A percentile compares a stretch with the other conserved stretches of the same genome.
Evolutionary conservation across 2,329 filamentous ascomycete species (phyloP).

Genomic region (Gaeumannomyces tritici): DNA sequence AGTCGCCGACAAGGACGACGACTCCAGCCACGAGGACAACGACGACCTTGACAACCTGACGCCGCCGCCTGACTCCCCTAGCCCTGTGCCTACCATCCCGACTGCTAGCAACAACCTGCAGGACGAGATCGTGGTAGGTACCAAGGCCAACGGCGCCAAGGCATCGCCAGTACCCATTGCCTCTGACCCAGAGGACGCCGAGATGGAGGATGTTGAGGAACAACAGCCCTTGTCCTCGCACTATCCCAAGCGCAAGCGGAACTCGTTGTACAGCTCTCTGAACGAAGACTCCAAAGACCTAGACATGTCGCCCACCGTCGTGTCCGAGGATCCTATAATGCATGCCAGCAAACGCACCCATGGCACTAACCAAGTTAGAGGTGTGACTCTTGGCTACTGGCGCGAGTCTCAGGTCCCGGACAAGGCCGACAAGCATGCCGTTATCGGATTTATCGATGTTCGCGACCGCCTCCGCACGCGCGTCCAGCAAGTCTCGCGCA

Average conservation of each 20-base stretch:
- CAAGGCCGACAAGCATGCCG: constrained; percentile 41
- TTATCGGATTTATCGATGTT: constrained; percentile 54
- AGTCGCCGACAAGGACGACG: constrained; percentile 1
- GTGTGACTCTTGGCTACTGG: constrained; percentile 49
- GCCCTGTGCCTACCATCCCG: constrained; percentile 18
- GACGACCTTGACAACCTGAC: constrained; percentile 33
- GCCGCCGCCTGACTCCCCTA: constrained; percentile 25
- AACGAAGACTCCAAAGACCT: constrained; percentile 37
- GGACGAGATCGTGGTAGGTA: constrained; percentile 44
- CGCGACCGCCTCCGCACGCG: constrained; percentile 51
- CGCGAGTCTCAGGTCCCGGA: constrained; percentile 44
- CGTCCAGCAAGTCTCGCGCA: constrained; percentile 39
- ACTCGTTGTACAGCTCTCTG: constrained; percentile 37
- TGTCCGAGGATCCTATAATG: neutral
- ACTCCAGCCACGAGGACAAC: constrained; percentile 26
- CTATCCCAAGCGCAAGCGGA: constrained; percentile 47
- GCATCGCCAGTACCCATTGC: constrained; percentile 20
- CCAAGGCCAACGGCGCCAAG: constrained; percentile 28
- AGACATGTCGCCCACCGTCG: neutral
- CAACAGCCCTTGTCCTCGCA: constrained; percentile 23
- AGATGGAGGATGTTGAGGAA: constrained; percentile 29
- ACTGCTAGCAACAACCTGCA: constrained; percentile 26
- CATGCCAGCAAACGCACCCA: constrained; percentile 17
- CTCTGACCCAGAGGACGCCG: constrained; percentile 31
- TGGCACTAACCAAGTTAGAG: constrained; percentile 26